Base-by-base conservation (phyloP, 2,329 filamentous ascomycete genomes). In the Penicillium sp. region DNA sequence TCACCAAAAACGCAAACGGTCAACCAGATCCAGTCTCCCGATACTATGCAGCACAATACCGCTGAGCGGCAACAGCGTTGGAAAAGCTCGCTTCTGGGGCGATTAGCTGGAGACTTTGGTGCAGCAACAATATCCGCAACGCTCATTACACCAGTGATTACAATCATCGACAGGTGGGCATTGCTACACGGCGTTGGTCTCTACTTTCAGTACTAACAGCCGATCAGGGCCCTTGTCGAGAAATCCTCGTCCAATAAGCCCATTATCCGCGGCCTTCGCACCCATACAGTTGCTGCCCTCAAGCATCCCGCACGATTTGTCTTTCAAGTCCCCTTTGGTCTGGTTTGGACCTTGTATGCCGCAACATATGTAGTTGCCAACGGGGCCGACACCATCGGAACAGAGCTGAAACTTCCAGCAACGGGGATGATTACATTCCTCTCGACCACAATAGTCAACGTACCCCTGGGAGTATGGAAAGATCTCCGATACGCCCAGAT, bases 321-420 rank as follows among this genome's bases (percentile, higher is more conserved):
- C 37, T 65, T 70, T 51, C 74, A 70, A 54, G 74, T 75, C 9
- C 75, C 76, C 2, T 75, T 74, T 52, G 69, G 73, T 51, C 65
- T 77, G 3, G 71, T 78, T 40, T 77, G 75, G 65, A 72, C 77
- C 53, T 80, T 95, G 46, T 96, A 96, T 79, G 89, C 87, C 64
- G 87, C 89, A 64, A 96, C 92, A 56, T 96, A 96, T 78, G 78
- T 92, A 14, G 91, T 90, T 2, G 92, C 92, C 63, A 96, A 96
- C 79, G 77, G 83, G 11, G 83, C 95, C 70, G 92, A 96, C 78
- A 96, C 92, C 0, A 75, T 85, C 37, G 50, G 85, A 50, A 87
- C 88, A 6, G 89, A 88, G 3, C 63, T 85, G 3, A 72, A 78
- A 40, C 77, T 82, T 69, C 73, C 77, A 7, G 80, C 85, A 18